Conservation (phyloP, 2,329 filamentous ascomycete species). For the Knoxdaviesia proteae region DNA sequence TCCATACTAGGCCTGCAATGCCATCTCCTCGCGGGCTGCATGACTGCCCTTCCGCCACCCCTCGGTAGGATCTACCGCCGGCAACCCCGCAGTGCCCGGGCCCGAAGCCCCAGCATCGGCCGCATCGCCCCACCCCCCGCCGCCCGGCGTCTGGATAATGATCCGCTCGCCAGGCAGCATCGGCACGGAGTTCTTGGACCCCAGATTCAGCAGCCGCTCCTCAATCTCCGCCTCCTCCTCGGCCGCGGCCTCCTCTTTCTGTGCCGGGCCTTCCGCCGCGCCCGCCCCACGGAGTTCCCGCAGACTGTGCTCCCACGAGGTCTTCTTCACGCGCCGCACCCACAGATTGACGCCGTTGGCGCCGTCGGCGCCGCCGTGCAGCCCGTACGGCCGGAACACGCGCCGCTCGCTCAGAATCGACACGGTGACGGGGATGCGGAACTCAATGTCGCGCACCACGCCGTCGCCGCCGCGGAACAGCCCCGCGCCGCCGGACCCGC, state of each 20-base stretch:
- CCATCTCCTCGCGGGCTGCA: conserved; percentile 32
- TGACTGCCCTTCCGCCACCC: conserved; percentile 35
- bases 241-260: no score
- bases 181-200: conserved; percentile 58
- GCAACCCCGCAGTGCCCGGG: conserved; percentile 21
- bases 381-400: conserved; percentile 50
- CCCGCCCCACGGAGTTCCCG: conserved; percentile 15
- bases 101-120: conserved; percentile 17
- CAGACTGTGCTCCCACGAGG: conserved; percentile 24
- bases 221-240: conserved; percentile 23
- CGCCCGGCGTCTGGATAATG: conserved; percentile 58
- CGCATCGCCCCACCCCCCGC: conserved; percentile 51
- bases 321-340: conserved; percentile 51
- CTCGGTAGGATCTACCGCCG: conserved; percentile 30
- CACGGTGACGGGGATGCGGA: conserved; percentile 54
- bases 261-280: conserved; percentile 7
- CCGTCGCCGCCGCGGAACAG: conserved; percentile 52
- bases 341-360: conserved; percentile 69
- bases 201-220: conserved; percentile 47
- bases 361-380: conserved; percentile 65
- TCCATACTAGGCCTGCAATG: conserved; percentile 27
- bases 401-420: conserved; percentile 58
- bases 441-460: conserved; percentile 59
- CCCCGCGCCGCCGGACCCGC: conserved; percentile 42
- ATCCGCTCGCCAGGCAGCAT: conserved; percentile 63